These are phyloP conservation scores for Wallemia ichthyophaga DNA, from an alignment of 1,284 basidiomycete species.

Conservation along the genomic window DNA sequence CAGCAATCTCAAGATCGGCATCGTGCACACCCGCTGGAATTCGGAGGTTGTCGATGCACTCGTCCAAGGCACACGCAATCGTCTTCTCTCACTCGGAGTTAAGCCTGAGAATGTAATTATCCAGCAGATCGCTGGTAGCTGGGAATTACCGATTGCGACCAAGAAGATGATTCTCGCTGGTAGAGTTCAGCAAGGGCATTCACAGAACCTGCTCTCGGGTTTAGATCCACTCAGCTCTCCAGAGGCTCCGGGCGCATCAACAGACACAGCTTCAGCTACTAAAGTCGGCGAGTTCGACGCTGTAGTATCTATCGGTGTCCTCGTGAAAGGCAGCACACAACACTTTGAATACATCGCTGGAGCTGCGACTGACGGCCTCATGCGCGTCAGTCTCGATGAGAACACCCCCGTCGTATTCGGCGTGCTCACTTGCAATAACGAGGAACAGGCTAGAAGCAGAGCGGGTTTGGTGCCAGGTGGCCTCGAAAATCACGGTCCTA, in stretches of 20 bases:
- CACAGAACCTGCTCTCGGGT: background rate
- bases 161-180: conserved; percentile 22
- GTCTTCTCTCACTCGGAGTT: conserved; percentile 55
- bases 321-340: conserved; percentile 93
- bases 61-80: conserved; percentile 38
- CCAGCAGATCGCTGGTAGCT: conserved; percentile 75
- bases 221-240: background rate
- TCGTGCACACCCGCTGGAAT: conserved; percentile 87
- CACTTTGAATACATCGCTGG: conserved; percentile 98
- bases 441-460: conserved; percentile 44
- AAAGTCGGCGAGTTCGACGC: conserved; percentile 36
- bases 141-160: conserved; percentile 67
- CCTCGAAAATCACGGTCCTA: background rate
- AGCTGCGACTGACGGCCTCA: conserved; percentile 63
- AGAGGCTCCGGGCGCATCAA: conserved; percentile 5
- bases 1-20: conserved; percentile 38
- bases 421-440: conserved; percentile 68
- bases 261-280: too few relatives aligned
- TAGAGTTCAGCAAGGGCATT: background rate
- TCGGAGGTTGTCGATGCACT: conserved; percentile 53
- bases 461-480: background rate
- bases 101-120: conserved; percentile 66
- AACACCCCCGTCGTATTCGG: conserved; percentile 92
- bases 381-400: conserved; percentile 74
- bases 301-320: conserved; percentile 79